Percentiles rank a stretch among this genome's conserved stretches.
phyloP scores from a whole-genome alignment of 1,139 yeast species.

The Geotrichum klebahnii region DNA sequence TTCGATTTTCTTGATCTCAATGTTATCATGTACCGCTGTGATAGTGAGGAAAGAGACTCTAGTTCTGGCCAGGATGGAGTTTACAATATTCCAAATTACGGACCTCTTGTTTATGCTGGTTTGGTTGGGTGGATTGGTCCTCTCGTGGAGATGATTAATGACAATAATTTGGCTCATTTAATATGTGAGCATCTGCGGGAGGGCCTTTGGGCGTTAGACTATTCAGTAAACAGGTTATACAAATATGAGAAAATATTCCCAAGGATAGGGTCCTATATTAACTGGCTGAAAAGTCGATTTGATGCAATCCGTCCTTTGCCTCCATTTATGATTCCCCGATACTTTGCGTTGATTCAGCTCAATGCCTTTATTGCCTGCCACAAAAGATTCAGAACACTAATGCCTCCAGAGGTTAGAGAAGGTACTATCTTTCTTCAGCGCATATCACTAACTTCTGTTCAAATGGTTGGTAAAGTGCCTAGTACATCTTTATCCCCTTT shows the following conservation, averaged over 20 bases:
- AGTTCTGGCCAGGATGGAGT: conserved; percentile 68
- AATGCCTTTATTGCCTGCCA: conserved; percentile 79
- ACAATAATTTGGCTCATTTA: conserved; percentile 80
- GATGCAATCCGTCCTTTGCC: conserved; percentile 65
- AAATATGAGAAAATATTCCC: conserved; percentile 49
- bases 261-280: conserved; percentile 50
- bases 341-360: conserved; percentile 75
- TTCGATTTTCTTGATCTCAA: conserved; percentile 69
- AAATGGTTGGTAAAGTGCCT: conserved; percentile 74
- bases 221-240: conserved; percentile 57
- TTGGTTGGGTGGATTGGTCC: conserved; percentile 88
- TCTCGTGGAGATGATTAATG: conserved; percentile 56
- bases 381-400: conserved; percentile 55
- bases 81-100: conserved; percentile 69
- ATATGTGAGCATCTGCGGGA: conserved; percentile 71
- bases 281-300: conserved; percentile 67
- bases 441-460: conserved; percentile 76
- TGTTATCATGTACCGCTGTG: conserved; percentile 69
- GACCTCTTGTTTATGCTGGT: conserved; percentile 78
- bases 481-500: conserved; percentile 73
- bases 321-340: conserved; percentile 76
- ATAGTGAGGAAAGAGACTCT: conserved; percentile 81
- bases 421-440: conserved; percentile 75
- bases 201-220: conserved; percentile 90
- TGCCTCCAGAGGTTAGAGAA: conserved; percentile 52